Evolutionary conservation across 371 early-diverging fungal species (phyloP).

Genomic region (Circinella umbellata): DNA sequence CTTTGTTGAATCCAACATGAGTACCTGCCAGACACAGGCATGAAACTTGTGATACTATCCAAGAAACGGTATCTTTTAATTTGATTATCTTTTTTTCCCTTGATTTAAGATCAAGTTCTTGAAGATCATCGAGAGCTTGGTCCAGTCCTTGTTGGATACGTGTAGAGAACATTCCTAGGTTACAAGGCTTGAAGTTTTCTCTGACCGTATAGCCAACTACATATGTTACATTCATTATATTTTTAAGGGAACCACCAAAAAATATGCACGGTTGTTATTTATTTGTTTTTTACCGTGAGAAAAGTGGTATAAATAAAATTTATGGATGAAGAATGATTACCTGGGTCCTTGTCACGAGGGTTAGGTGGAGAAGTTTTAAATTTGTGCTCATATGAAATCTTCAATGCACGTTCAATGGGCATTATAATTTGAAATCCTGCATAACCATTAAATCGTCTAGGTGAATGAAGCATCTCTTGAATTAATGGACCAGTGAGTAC

Average conservation of each 20-base stretch:
- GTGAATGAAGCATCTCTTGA: slow-evolving; percentile 4
- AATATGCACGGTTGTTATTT: too few relatives aligned
- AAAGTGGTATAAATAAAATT: not conserved
- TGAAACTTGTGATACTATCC: slow-evolving; percentile 28
- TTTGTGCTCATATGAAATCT: slow-evolving; percentile 15
- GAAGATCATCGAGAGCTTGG: not conserved
- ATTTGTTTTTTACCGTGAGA: slow-evolving; percentile 14
- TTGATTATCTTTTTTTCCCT: slow-evolving; percentile 25
- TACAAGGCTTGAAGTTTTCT: slow-evolving; percentile 34
- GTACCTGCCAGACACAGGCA: slow-evolving; percentile 39
- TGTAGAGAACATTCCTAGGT: slow-evolving; percentile 31
- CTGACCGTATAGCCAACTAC: slow-evolving; percentile 16
- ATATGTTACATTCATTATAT: too few relatives aligned
- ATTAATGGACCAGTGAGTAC: slow-evolving; percentile 15
- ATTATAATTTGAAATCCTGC: not conserved
- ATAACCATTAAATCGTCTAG: too few relatives aligned
- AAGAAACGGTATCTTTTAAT: slow-evolving; percentile 14
- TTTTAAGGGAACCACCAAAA: slow-evolving; percentile 13
- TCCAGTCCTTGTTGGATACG: slow-evolving; percentile 31
- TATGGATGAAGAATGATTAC: not conserved
- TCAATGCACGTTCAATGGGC: slow-evolving; percentile 6
- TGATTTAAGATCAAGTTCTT: slow-evolving; percentile 16
- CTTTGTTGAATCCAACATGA: slow-evolving; percentile 21
- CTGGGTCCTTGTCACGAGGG: slow-evolving; percentile 12
- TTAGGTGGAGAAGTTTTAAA: not conserved